Evolutionary conservation across 2,329 filamentous ascomycete genomes (phyloP).

Genomic region (Fusarium sterilihyphosum): DNA sequence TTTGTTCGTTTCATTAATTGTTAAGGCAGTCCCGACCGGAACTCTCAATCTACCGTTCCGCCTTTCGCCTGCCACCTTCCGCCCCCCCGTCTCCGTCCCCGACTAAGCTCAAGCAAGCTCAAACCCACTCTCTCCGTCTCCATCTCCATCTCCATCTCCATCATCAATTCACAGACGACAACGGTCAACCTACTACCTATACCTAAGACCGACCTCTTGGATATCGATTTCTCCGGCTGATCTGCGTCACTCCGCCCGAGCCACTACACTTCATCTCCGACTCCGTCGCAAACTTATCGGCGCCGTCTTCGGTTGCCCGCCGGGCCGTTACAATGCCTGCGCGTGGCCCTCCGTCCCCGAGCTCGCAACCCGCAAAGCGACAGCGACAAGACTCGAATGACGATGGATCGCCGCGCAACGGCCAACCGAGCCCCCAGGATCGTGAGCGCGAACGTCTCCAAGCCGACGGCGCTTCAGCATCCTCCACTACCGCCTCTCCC

Average conservation of each 20-base stretch:
- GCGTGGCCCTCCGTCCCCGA: conserved; percentile 63
- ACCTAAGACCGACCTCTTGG: background rate
- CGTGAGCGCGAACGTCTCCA: conserved; percentile 39
- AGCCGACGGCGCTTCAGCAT: conserved; percentile 47
- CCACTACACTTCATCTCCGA: background rate
- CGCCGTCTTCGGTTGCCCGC: conserved; percentile 39
- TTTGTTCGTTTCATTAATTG: conserved; percentile 1
- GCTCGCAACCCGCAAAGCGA: conserved; percentile 65
- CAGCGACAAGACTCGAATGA: conserved; percentile 64
- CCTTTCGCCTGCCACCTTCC: conserved; percentile 18
- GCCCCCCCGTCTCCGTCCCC: conserved; percentile 31
- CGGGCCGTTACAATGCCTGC: conserved; percentile 49
- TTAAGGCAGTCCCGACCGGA: conserved; percentile 22
- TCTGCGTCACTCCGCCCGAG: conserved; percentile 7
- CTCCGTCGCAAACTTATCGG: conserved; percentile 31
- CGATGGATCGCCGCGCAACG: conserved; percentile 53
- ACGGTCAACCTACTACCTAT: background rate
- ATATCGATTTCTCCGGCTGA: conserved; percentile 5
- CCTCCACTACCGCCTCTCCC: conserved; percentile 42
- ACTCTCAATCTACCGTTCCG: conserved; percentile 31
- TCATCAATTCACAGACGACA: conserved; percentile 21
- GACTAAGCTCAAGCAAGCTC: conserved; percentile 19
- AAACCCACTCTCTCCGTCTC: conserved; percentile 20
- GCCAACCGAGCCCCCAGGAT: conserved; percentile 41
- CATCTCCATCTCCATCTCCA: background rate